Percentiles rank a stretch among this genome's conserved stretches.
Conservation (phyloP, 164 flowering plant species). For the Vitis labrusca region DNA sequence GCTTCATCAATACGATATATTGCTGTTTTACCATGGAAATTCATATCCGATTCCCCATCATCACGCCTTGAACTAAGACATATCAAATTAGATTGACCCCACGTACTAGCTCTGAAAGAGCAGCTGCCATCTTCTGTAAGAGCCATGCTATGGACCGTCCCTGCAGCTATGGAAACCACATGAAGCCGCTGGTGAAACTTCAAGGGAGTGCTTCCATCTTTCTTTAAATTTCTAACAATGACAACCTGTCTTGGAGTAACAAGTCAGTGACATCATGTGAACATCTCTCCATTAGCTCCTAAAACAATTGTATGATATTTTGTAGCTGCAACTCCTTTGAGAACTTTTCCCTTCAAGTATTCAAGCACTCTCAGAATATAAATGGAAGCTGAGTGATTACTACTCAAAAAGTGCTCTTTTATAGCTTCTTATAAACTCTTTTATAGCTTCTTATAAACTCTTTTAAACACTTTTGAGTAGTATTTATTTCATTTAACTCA, state of each 20-base stretch:
- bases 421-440: too few species aligned
- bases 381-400: slow-evolving; percentile 95
- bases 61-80: slow-evolving; percentile 55
- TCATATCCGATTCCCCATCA: slow-evolving; percentile 38
- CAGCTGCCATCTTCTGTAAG: slow-evolving; percentile 83
- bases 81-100: slow-evolving; percentile 49
- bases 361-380: slow-evolving; percentile 92
- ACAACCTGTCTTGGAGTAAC: slow-evolving; percentile 87
- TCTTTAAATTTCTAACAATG: slow-evolving; percentile 81
- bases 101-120: slow-evolving; percentile 65
- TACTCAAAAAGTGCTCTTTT: too few species aligned
- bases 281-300: slow-evolving; percentile 95
- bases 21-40: slow-evolving; percentile 79
- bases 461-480: too few species aligned
- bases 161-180: slow-evolving; percentile 83
- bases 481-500: too few species aligned
- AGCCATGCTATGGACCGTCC: slow-evolving; percentile 86
- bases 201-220: slow-evolving; percentile 58
- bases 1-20: slow-evolving; percentile 79
- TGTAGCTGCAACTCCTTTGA: slow-evolving; percentile 69
- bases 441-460: too few species aligned
- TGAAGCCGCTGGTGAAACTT: slow-evolving; percentile 88
- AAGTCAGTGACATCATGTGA: slow-evolving; percentile 96
- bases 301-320: slow-evolving; percentile 90
- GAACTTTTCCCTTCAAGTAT: slow-evolving; percentile 80